Evolutionary conservation across 345 rosid species (phyloP).

Genomic region (Citrus maxima): DNA sequence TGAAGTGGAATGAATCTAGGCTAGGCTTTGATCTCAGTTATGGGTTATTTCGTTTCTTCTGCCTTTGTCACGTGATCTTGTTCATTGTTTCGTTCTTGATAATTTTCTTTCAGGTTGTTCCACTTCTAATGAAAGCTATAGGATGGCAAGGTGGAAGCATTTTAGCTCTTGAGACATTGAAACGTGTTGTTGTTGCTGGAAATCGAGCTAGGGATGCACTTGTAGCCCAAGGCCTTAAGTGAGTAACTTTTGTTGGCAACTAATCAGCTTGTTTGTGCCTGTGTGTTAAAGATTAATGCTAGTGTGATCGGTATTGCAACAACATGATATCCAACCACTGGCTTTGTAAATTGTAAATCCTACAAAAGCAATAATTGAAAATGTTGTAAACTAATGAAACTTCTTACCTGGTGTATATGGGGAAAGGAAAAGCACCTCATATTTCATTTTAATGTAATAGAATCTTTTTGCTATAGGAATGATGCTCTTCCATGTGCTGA

Average conservation of each 20-base stretch:
- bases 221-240: constrained; percentile 99
- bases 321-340: neutral
- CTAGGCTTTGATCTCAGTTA: no score
- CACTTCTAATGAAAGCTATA: constrained; percentile 98
- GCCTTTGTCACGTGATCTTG: neutral
- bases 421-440: neutral
- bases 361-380: neutral
- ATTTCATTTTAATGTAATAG: neutral
- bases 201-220: constrained; percentile 98
- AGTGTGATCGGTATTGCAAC: neutral
- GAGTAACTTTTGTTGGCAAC: constrained; percentile 8
- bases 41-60: constrained; percentile 3
- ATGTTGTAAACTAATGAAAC: neutral
- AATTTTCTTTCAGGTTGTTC: constrained; percentile 69
- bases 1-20: no score
- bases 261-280: neutral
- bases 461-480: neutral
- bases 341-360: neutral
- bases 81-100: constrained; percentile 20
- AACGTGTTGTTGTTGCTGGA: constrained; percentile 95
- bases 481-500: neutral
- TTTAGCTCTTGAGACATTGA: constrained; percentile 93
- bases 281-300: neutral
- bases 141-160: constrained; percentile 99
- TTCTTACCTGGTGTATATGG: neutral